Evolutionary conservation across 768 basidiomycete genomes (phyloP), one percentile per base, ranked within the genome.

Genomic region (Suillus spraguei): DNA sequence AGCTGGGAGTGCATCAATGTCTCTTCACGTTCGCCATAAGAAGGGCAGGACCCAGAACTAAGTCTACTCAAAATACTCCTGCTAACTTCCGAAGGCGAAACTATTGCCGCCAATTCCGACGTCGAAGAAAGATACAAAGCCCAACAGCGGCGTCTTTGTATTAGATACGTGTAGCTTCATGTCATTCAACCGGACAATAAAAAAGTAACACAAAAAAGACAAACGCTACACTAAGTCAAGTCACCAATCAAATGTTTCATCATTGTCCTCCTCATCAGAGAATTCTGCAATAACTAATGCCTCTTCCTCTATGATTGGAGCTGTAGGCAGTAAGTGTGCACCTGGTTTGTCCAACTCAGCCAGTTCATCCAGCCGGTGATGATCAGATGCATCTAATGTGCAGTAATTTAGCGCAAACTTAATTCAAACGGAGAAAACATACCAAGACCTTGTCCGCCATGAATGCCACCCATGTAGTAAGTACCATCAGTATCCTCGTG

Each of bases 1-100:
- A 58, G 35, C 10, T 76, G 75, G 73, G 70, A 75, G 14, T 65
- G 72, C 47, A n/a, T 76, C 28, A 42, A 60, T 53, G 59, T 60
- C 14, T 50, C 63, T 32, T 46, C 59, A 53, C 38, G 8, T 32
- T 63, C 61, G 7, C 24, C 38, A 63, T 61, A 54, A 44, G 36
- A 63, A 50, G 60, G 56, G 0, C 62, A 63, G 2, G 62, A 66
- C 22, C 47, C 47, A 33, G 62, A 46, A 28, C 44, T 54, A 24
- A 38, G 52, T 46, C 16, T 54, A 63, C 6, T 58, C 65, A 17
- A 58, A 22, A 4, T 50, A 28, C 44, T 14, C 54, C 5, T 60
- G 32, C 17, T 20, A 39, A 39, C 14, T 39, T 28, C 36, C 11
- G 39, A 39, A 24, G 10, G 44, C 8, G 58, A 59, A 61, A 69